Evolutionary conservation across 495 filamentous ascomycete genomes (phyloP), one percentile per base, ranked within the genome.

Genomic region (Aspergillus cristatus): DNA sequence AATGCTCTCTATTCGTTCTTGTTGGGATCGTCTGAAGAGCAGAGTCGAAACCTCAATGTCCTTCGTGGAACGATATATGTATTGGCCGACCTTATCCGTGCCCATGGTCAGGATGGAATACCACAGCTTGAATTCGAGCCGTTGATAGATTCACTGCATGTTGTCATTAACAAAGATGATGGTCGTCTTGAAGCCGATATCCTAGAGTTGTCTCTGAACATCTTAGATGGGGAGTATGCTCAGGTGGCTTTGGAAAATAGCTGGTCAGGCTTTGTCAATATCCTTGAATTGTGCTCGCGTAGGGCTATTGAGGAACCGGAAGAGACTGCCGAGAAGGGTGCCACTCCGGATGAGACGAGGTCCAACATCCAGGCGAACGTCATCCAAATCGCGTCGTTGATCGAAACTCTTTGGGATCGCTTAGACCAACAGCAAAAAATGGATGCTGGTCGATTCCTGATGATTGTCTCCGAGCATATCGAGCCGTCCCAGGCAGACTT

Each of bases 251-350:
- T 67, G 14, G 62, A 63, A 22, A 48, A 47, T 22, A 41, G 54
- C 34, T 67, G 67, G 44, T 47, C 57, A 12, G 40, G 34, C 1
- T 56, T 67, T 42, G 46, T 58, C 37, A 45, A 55, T 18, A 37
- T 67, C 18, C 72, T 86, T 16, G 73, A 87, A 44, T 57, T 71
- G 5, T 89, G 90, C 53, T 84, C 88, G 48, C 60, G 74, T 35
- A 64, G 71, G 34, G 66, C 83, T 20, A 41, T 54, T 13, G 47
- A 58, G 14, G 58, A 63, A 15, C 36, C 45, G 15, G 54, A 54
- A 11, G 39, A 50, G 12, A 37, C 45, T 11, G 25, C 40, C 11
- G 20, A 39, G 1, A 58, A 48, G 39, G 37, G 38, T 14, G 51
- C 26, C 18, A 44, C 48, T 8, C 46, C 53, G 11, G 64, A 66